A percentile compares a stretch with the other conserved stretches of the same genome.
phyloP scores from a whole-genome alignment of 495 filamentous ascomycete genomes.

The Viridothelium virens region DNA sequence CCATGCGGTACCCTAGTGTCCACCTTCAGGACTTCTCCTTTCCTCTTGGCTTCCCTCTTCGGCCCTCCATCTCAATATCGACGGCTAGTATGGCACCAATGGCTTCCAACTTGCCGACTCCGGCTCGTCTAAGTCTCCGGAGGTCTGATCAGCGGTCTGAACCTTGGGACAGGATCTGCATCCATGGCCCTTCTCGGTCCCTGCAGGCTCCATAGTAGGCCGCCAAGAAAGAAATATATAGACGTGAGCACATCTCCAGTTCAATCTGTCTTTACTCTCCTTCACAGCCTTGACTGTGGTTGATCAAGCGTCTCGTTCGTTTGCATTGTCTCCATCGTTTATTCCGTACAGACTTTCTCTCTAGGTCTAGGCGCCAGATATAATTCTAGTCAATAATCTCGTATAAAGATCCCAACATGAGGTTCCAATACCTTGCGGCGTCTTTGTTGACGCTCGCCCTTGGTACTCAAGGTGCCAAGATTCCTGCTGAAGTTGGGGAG shows the following conservation, averaged over 20 bases:
- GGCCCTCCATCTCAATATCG: neutral
- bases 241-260: neutral
- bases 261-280: neutral
- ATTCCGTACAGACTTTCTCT: neutral
- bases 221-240: neutral
- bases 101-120: neutral
- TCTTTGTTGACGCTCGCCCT: slow-evolving; percentile 9
- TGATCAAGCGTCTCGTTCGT: slow-evolving; percentile 2
- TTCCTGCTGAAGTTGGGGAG: neutral
- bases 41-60: neutral
- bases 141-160: slow-evolving; percentile 7
- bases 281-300: slow-evolving; percentile 3
- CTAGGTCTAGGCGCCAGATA: neutral
- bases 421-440: slow-evolving; percentile 8
- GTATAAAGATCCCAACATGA: neutral
- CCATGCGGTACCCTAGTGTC: neutral
- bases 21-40: neutral
- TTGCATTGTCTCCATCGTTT: neutral
- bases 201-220: neutral
- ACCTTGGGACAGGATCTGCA: neutral
- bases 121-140: slow-evolving; percentile 1
- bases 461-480: neutral
- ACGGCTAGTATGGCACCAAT: neutral
- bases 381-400: neutral
- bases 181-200: neutral